Evolutionary conservation across 345 rosid genomes (phyloP).

Genomic region (Reutealis trisperma): DNA sequence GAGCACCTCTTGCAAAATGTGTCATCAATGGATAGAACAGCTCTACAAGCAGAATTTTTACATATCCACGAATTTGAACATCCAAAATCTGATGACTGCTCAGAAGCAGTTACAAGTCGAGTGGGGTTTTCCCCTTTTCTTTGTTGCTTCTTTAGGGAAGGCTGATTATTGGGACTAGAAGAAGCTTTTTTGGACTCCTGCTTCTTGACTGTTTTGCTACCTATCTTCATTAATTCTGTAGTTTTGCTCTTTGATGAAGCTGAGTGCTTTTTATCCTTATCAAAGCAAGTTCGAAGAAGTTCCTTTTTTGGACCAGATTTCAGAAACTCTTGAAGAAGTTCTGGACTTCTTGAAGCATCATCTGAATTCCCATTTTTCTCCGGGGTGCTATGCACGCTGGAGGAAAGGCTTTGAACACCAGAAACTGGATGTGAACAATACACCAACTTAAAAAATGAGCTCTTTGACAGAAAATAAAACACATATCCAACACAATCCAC

Average conservation of each 20-base stretch:
- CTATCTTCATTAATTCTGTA: slow-evolving; percentile 49
- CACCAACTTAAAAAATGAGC: background rate
- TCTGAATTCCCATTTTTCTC: slow-evolving; percentile 57
- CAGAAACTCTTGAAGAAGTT: slow-evolving; percentile 58
- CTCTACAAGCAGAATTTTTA: slow-evolving; percentile 71
- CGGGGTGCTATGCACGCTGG: slow-evolving; percentile 61
- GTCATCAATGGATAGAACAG: slow-evolving; percentile 57
- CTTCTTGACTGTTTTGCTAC: slow-evolving; percentile 61
- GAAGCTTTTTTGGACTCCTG: slow-evolving; percentile 54
- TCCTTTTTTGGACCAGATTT: slow-evolving; percentile 58
- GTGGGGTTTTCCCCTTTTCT: slow-evolving; percentile 69
- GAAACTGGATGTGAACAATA: slow-evolving; percentile 36
- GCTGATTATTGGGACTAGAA: slow-evolving; percentile 37
- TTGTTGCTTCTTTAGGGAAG: slow-evolving; percentile 55
- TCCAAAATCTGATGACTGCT: slow-evolving; percentile 48
- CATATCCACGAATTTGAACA: slow-evolving; percentile 63
- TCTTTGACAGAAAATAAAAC: background rate
- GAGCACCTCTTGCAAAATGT: slow-evolving; percentile 96
- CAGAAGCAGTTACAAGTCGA: slow-evolving; percentile 41
- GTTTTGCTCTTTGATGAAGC: slow-evolving; percentile 66
- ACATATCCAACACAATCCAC: background rate
- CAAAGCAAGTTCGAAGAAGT: slow-evolving; percentile 47
- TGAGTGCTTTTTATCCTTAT: slow-evolving; percentile 52
- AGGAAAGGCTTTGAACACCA: slow-evolving; percentile 58
- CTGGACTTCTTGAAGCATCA: slow-evolving; percentile 63